These are phyloP conservation scores for Cymodocea nodosa DNA, from an alignment of 116 monocot species.

Conservation along the genomic window DNA sequence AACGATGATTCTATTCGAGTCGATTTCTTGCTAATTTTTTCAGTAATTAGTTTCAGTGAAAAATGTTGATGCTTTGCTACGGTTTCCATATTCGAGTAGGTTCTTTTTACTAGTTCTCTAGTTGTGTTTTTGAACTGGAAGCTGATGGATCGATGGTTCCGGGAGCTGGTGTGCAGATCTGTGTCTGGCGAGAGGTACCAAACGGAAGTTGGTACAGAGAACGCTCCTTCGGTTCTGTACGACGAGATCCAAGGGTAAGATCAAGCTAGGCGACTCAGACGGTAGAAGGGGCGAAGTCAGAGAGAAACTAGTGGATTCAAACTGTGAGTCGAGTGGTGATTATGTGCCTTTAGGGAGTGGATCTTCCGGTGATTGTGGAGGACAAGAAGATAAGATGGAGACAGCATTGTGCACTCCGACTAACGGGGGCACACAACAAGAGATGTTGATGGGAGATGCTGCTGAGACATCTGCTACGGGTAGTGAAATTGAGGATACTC, in stretches of 20 bases:
- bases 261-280: conserved; percentile 8
- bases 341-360: background rate
- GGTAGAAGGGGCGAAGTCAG: background rate
- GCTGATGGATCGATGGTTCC: background rate
- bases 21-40: too few species aligned
- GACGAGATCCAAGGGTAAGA: conserved; percentile 9
- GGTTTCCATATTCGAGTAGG: background rate
- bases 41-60: too few species aligned
- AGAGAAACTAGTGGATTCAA: conserved; percentile 5
- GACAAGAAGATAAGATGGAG: background rate
- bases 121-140: background rate
- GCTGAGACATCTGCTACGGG: background rate
- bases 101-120: background rate
- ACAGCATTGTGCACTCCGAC: conserved; percentile 2
- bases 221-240: conserved; percentile 58
- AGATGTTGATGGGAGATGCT: conserved; percentile 3
- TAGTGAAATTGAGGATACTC: conserved; percentile 2
- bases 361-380: conserved; percentile 2
- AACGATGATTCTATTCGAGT: background rate
- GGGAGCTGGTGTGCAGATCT: conserved; percentile 39
- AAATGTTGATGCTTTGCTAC: too few species aligned
- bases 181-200: conserved; percentile 60
- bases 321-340: conserved; percentile 1
- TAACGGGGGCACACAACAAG: conserved; percentile 7
- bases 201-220: conserved; percentile 56